Base-by-base conservation (phyloP, 495 filamentous ascomycete genomes). In the Penicillium chermesinum region DNA sequence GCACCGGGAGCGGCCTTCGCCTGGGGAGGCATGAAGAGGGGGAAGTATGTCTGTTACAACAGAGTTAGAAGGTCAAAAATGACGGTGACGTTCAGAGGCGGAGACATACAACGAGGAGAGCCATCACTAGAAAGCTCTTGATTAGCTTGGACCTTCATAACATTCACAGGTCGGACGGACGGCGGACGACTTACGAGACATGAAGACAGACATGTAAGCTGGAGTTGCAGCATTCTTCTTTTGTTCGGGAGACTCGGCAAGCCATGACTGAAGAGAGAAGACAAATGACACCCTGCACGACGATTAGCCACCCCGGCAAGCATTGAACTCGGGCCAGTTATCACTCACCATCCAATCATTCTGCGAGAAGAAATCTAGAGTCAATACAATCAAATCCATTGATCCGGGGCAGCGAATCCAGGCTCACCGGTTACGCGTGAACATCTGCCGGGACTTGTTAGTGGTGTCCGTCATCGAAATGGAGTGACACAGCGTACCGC, bases 391-490 rank as follows among this genome's bases (percentile, higher is more conserved):
- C 18, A 6, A 64, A 50, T 18, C 17, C 7, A n/a, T 13, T 30
- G 30, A 13, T 14, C 17, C 22, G 25, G 15, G 34, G 14, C 10
- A n/a, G 13, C 32, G 12, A 22, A 10, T 41, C 79, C n/a, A n/a
- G n/a, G n/a, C n/a, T 75, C 80, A 94, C 77, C 86, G 84, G 68
- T 93, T 95, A 39, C 88, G 76, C 51, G 86, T 91, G 65, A 95
- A 94, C 76, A 96, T 91, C 81, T 85, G 61, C 27, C 7, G 16
- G 33, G 37, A 22, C n/a, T n/a, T 21, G 41, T 34, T 12, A 34
- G 53, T 69, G 37, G 67, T 5, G 25, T 5, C 25, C 25, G 10
- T n/a, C n/a, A 30, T 5, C 10, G 10, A 4, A 30, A 10, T 4
- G 25, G 10, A 30, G 25, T 10, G 25, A 4, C 25, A 10, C 35